Conservation (phyloP, 192 early-diverging fungal genomes). For the Podila epigama region DNA sequence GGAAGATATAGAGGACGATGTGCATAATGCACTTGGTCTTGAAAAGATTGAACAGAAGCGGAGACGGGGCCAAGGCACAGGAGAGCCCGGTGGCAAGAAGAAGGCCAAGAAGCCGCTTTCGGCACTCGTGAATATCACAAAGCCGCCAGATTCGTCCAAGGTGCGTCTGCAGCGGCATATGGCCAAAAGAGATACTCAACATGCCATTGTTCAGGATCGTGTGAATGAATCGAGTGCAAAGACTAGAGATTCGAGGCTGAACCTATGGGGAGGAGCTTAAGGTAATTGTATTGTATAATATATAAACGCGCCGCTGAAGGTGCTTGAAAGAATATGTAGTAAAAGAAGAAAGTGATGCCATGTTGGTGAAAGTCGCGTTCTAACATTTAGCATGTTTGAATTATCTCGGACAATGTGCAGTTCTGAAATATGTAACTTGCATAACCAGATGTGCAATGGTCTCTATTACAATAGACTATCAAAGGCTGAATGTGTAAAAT, state of each 20-base stretch:
- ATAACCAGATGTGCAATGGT: no score
- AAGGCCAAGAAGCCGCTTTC: constrained; percentile 15
- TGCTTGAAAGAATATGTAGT: neutral
- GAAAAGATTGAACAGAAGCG: constrained; percentile 35
- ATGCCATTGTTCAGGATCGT: constrained; percentile 22
- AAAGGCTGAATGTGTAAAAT: no score
- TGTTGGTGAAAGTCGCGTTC: no score
- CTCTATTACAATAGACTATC: no score
- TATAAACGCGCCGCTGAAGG: neutral
- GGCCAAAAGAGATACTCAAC: constrained; percentile 8
- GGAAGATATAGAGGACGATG: constrained; percentile 58
- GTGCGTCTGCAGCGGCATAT: constrained; percentile 40
- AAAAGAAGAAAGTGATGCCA: no score
- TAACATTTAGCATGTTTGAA: no score
- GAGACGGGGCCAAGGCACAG: constrained; percentile 19
- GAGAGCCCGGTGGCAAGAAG: neutral
- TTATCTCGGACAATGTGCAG: no score
- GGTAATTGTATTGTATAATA: neutral
- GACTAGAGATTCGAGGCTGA: constrained; percentile 10
- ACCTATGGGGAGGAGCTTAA: constrained; percentile 32
- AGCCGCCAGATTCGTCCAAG: constrained; percentile 43
- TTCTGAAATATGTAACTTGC: no score
- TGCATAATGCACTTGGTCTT: constrained; percentile 50
- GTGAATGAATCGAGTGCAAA: neutral
- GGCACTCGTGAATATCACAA: constrained; percentile 53